phyloP scores from a whole-genome alignment of 768 basidiomycete species.

The Russula abietina region DNA sequence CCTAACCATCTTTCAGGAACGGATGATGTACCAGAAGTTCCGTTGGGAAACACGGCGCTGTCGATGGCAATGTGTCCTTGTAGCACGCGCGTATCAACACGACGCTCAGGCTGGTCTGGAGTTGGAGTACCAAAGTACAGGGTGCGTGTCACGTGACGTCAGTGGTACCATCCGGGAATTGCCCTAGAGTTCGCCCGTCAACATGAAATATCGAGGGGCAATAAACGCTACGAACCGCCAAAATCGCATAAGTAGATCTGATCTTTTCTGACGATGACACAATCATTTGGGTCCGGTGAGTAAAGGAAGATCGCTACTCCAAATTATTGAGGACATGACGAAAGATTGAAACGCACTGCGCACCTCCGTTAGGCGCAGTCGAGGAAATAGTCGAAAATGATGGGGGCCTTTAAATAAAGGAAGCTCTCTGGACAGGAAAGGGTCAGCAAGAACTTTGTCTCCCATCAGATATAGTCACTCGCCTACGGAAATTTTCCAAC shows the following conservation, averaged over 20 bases:
- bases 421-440: slow-evolving; percentile 48
- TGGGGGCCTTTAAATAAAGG: slow-evolving; percentile 75
- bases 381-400: slow-evolving; percentile 93
- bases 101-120: slow-evolving; percentile 72
- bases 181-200: slow-evolving; percentile 40
- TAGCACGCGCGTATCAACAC: slow-evolving; percentile 85
- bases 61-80: slow-evolving; percentile 92
- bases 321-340: neutral
- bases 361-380: slow-evolving; percentile 87
- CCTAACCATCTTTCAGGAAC: neutral
- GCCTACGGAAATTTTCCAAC: slow-evolving; percentile 79
- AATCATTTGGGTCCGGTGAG: slow-evolving; percentile 65
- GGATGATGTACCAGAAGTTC: slow-evolving; percentile 56
- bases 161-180: slow-evolving; percentile 91
- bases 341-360: slow-evolving; percentile 25
- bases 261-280: slow-evolving; percentile 68
- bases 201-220: neutral
- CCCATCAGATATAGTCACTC: slow-evolving; percentile 29
- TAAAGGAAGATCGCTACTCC: slow-evolving; percentile 87
- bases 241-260: slow-evolving; percentile 83
- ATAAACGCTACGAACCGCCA: slow-evolving; percentile 47
- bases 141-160: slow-evolving; percentile 90
- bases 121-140: slow-evolving; percentile 88
- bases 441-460: neutral
- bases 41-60: slow-evolving; percentile 71